Evolutionary conservation across 768 basidiomycete species (phyloP).

Genomic region (Suillus fuscotomentosus): DNA sequence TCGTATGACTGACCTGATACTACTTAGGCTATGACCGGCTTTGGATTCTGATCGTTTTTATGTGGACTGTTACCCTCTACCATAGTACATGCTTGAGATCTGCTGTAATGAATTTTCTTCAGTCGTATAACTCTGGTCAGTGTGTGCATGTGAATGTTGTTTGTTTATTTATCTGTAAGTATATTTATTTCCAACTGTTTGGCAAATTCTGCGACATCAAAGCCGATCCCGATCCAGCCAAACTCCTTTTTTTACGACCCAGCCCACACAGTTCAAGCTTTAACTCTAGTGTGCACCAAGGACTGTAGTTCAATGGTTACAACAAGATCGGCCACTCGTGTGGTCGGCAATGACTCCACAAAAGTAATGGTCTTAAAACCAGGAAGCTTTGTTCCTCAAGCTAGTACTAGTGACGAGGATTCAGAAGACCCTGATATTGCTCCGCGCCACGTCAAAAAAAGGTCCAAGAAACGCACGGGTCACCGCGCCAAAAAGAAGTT

Average conservation of each 20-base stretch:
- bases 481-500: not conserved
- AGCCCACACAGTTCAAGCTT: not conserved
- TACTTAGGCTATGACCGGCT: constrained; percentile 63
- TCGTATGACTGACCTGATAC: constrained; percentile 8
- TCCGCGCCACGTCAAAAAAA: constrained; percentile 1
- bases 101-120: constrained; percentile 24
- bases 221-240: not conserved
- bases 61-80: constrained; percentile 16
- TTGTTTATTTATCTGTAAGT: not conserved
- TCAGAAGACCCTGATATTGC: not conserved
- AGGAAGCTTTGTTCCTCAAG: not conserved
- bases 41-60: constrained; percentile 39
- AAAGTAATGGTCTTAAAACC: not conserved
- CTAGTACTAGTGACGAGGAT: not conserved
- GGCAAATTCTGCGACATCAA: not conserved
- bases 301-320: not conserved
- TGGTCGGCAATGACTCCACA: not conserved
- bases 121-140: not conserved
- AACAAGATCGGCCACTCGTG: not conserved
- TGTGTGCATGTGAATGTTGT: not conserved
- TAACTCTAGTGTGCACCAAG: not conserved
- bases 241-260: constrained; percentile 1
- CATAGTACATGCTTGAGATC: constrained; percentile 22
- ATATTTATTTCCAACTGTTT: not conserved
- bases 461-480: not conserved